Conservation (phyloP, 1,139 yeast genomes). For the Eremothecium cymbalariae region DNA sequence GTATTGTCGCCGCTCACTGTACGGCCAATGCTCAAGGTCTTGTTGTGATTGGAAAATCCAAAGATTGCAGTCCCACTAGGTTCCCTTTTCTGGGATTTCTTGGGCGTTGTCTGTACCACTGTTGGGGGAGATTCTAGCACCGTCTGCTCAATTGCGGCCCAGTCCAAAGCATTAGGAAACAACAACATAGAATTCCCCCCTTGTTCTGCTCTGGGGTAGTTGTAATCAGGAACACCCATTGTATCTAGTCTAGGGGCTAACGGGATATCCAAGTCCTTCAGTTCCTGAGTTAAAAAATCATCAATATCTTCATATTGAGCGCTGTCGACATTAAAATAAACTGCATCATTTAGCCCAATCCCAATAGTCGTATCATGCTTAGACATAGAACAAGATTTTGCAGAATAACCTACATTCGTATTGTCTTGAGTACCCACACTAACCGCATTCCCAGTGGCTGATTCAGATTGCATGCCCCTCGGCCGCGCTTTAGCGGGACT, state of each 20-base stretch:
- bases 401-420: too few species aligned
- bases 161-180: conserved; percentile 6
- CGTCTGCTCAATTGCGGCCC: conserved; percentile 2
- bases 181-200: conserved; percentile 2
- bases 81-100: conserved; percentile 28
- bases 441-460: too few species aligned
- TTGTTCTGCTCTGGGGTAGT: conserved; percentile 2
- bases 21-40: conserved; percentile 34
- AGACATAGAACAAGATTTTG: too few species aligned
- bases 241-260: conserved; percentile 8
- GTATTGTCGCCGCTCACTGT: not conserved
- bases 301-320: conserved; percentile 23
- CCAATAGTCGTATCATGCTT: too few species aligned
- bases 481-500: too few species aligned
- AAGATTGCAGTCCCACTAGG: conserved; percentile 58
- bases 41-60: conserved; percentile 49
- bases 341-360: not conserved
- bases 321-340: not conserved
- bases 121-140: not conserved
- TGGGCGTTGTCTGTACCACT: conserved; percentile 3
- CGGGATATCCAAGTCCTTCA: conserved; percentile 29
- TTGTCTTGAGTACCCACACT: too few species aligned
- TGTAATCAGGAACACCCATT: not conserved
- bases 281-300: conserved; percentile 25
- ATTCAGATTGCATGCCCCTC: too few species aligned